phyloP scores from a whole-genome alignment of 2,329 filamentous ascomycete genomes.

The Calonectria hongkongensis region DNA sequence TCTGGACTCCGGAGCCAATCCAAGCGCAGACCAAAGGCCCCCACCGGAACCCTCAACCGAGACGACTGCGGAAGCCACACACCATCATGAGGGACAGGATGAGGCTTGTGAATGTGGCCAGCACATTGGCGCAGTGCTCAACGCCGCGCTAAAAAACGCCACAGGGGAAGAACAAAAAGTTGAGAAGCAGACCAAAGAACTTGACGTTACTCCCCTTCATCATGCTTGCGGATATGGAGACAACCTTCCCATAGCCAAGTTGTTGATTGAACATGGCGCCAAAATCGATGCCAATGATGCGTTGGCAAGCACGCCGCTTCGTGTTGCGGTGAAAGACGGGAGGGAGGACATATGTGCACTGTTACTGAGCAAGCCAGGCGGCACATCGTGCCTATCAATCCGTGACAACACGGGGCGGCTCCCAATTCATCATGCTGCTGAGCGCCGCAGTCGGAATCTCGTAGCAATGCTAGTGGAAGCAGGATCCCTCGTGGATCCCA shows the following conservation, averaged over 20 bases:
- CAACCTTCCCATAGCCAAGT: conserved; percentile 17
- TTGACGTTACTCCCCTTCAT: conserved; percentile 34
- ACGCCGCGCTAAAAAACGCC: conserved; percentile 2
- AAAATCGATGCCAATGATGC: conserved; percentile 23
- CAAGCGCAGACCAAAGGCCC: conserved; percentile 1
- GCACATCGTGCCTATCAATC: conserved; percentile 10
- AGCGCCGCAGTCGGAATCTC: neutral
- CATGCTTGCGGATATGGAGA: conserved; percentile 31
- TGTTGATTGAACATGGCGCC: conserved; percentile 27
- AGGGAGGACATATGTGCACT: conserved; percentile 16
- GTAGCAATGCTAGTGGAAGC: conserved; percentile 31
- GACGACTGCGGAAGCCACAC: neutral
- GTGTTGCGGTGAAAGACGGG: neutral
- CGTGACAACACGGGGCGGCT: conserved; percentile 10
- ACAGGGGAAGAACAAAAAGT: conserved; percentile 5
- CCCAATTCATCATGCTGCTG: conserved; percentile 28
- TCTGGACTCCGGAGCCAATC: conserved; percentile 19
- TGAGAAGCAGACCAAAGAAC: conserved; percentile 12
- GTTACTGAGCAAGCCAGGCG: conserved; percentile 25
- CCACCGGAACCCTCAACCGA: neutral
- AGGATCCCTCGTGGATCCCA: conserved; percentile 26
- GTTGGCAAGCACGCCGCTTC: conserved; percentile 25
- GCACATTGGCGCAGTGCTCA: conserved; percentile 24
- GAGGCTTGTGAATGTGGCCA: conserved; percentile 32
- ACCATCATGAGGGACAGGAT: neutral